phyloP scores from a whole-genome alignment of 164 flowering plant species.

The Cinnamomum chago region DNA sequence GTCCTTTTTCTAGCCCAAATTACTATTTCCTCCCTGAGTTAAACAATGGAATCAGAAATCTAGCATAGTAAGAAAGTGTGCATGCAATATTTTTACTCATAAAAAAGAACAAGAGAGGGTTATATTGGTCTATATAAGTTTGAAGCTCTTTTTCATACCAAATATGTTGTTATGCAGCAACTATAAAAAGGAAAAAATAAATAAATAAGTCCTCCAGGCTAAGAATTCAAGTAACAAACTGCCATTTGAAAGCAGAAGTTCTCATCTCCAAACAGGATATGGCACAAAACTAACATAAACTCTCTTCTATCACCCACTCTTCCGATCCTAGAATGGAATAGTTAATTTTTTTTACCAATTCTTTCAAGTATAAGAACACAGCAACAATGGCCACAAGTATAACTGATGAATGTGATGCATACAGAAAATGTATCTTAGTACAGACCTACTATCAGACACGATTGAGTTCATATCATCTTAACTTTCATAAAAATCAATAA shows the following conservation, averaged over 20 bases:
- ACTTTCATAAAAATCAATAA: no score
- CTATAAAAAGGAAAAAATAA: no score
- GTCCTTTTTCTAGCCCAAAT: slow-evolving; percentile 88
- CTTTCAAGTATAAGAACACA: background rate
- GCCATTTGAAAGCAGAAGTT: background rate
- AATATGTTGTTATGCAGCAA: no score
- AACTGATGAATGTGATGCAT: background rate
- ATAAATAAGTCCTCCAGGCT: no score
- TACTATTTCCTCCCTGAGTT: slow-evolving; percentile 73
- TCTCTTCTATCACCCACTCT: background rate
- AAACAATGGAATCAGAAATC: slow-evolving; percentile 7
- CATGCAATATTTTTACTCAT: no score
- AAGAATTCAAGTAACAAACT: background rate
- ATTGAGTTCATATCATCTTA: background rate
- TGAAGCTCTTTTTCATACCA: background rate
- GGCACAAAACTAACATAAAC: background rate
- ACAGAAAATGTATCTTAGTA: background rate
- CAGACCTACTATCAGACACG: background rate
- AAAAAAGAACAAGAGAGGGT: background rate
- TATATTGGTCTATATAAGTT: background rate
- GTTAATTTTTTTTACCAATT: no score
- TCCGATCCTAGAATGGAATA: background rate
- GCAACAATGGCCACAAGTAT: background rate
- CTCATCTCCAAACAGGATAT: background rate
- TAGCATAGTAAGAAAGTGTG: background rate